phyloP scores from a whole-genome alignment of 495 filamentous ascomycete species.

The Lasiosphaeria ovina region DNA sequence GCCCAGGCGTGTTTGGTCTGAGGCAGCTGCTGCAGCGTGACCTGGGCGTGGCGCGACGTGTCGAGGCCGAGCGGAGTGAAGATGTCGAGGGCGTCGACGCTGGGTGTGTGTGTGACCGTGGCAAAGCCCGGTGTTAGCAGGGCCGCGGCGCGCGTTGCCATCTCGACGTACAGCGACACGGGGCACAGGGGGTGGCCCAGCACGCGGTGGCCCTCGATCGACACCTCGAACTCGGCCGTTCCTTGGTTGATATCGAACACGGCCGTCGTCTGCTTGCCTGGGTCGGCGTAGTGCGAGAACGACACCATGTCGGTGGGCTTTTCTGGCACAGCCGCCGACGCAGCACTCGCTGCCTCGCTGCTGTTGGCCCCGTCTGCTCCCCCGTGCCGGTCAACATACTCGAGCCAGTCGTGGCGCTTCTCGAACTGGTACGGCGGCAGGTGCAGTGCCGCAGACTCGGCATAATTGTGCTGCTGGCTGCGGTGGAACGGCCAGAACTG shows the following conservation, averaged over 20 bases:
- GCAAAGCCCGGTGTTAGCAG: slow-evolving; percentile 10
- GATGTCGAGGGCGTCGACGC: too few relatives aligned
- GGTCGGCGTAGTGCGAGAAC: too few relatives aligned
- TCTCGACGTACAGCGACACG: slow-evolving; percentile 40
- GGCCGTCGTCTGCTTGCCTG: background rate
- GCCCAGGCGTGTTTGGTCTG: too few relatives aligned
- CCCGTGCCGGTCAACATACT: slow-evolving; percentile 17
- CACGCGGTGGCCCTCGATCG: slow-evolving; percentile 27
- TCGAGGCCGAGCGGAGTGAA: too few relatives aligned
- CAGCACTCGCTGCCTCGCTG: background rate
- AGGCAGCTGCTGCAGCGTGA: too few relatives aligned
- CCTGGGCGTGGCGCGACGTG: too few relatives aligned
- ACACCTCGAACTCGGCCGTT: slow-evolving; percentile 5
- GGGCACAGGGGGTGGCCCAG: slow-evolving; percentile 29
- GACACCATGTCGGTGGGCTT: too few relatives aligned
- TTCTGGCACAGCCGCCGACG: too few relatives aligned
- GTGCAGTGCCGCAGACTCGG: slow-evolving; percentile 24
- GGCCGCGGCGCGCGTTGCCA: slow-evolving; percentile 20
- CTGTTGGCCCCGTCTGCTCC: background rate
- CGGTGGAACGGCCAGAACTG: slow-evolving; percentile 23
- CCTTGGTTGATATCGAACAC: slow-evolving; percentile 16
- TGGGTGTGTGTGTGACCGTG: too few relatives aligned
- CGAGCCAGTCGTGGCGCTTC: slow-evolving; percentile 26
- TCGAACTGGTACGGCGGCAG: slow-evolving; percentile 57
- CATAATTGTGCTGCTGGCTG: slow-evolving; percentile 8